Base-by-base conservation (phyloP, 805 yeast genomes). In the Saccharomycopsis olivae region DNA sequence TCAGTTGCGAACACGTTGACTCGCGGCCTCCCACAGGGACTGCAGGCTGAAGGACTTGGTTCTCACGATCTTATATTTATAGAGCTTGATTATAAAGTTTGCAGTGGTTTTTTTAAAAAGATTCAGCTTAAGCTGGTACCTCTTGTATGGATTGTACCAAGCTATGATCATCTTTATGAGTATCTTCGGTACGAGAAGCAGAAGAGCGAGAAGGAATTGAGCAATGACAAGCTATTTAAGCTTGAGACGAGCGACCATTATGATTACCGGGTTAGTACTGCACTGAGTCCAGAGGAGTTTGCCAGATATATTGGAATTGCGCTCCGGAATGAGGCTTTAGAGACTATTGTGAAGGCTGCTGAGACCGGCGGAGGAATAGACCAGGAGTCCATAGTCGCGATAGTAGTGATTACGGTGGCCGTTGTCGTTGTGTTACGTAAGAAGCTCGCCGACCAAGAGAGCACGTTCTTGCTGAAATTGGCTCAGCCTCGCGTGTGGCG, bases 101-200 rank as follows among this genome's bases (percentile, higher is more conserved):
- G 76, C 48, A 44, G 58, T 9, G 51, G 54, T 3, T 50, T 69
- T 18, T 69, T 72, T 44, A 53, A 58, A 19, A 55, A 58, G 8
- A 49, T 77, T 38, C 54, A 59, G 2, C 51, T 81, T 41, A 57
- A 57, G 2, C 60, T 72, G 2, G 73, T 78, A 3, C 92, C 94
- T 1, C 77, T 73, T 44, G 48, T 78, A n/a, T 73, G 86, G 75
- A 60, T 80, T 2, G 66, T 72, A 40, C 86, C 87, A 3, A 80
- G 29, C 17, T 42, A 45, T 18, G 41, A 34, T 15, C 19, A 14
- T n/a, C 29, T 27, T 6, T 27, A 27, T 13, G 17, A 20, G 8
- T 19, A 29, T 23, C 32, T 38, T 11, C 13, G 17, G 8, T 11
- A 11, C 13, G 23, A 18, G 15, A 17, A 32, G 31, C 33, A 17